Evolutionary conservation across 441 rosid species (phyloP), one percentile per base, ranked within the genome.

Genomic region (Caryocar brasiliense): DNA sequence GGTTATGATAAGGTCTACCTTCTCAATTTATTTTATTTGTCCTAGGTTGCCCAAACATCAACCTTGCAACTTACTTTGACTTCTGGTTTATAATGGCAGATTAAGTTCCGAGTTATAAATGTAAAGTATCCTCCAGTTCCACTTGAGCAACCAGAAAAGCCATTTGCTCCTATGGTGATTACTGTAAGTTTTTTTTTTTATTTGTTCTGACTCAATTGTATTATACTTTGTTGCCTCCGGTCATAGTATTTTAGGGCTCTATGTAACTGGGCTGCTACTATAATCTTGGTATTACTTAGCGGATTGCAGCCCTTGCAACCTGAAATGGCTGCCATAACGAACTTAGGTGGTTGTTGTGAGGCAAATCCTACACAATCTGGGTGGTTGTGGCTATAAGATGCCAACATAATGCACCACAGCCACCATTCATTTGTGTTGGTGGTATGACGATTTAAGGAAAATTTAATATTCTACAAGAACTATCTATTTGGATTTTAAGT

Each of bases 91-190:
- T 13, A 48, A 58, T 75, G 54, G 42, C 82, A 91, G 96, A 74
- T 83, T 53, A 81, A 66, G 65, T 84, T 90, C 72, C 73, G 69
- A 68, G 98, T 91, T 40, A 55, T 60, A 3, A 64, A 66, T 39
- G 67, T 91, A 27, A 68, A 37, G 33, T 86, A 68, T 60, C 93
- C 83, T 46, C 42, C 86, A 43, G 64, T 80, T 62, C 98, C 98
- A 37, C 54, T 59, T 35, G 95, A 85, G 65, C 78, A 67, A 56
- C 66, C 70, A 10, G 81, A 77, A 22, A 87, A 84, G 66, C 88
- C 93, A 51, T 84, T 91, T 72, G 88, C 93, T 47, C 90, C 98
- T 17, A 81, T 86, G 98, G 76, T 81, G 65, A 47, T 90, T 45
- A 71, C 65, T 13, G 95, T 84, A 73, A 84, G 98, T 73, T 27